Evolutionary conservation across 345 rosid genomes (phyloP), one percentile per base, ranked within the genome.

Genomic region (Sisymbrium altissimum): DNA sequence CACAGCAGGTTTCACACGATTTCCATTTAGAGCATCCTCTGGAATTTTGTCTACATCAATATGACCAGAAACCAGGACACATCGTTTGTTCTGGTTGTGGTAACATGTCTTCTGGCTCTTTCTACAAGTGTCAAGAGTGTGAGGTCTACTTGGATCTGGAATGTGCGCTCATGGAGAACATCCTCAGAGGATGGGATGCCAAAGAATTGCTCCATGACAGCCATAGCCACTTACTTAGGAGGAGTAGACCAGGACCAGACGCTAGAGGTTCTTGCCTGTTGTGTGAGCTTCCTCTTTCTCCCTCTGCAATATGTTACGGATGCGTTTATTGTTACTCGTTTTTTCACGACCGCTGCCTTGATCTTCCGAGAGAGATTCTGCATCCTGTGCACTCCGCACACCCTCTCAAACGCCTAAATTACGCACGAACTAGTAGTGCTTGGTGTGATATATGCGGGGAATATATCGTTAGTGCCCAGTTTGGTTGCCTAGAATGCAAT

Each of bases 1-100:
- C 81, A 0, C 25, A 1, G 0, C 30, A 52, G 0, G 38, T 67
- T 7, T 10, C 11, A 6, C 78, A 61, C 9, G 32, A n/a, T 25
- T 19, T 58, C 29, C 78, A 78, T 7, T 3, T 50, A 0, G 39
- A 61, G 0, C 81, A 78, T 3, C 36, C 65, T 59, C 59, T 78
- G 0, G 19, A 32, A 23, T 45, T 64, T 30, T 1, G 17, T 12
- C 19, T 13, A 6, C 18, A 6, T 23, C 15, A 13, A 13, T 1
- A 36, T 9, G 50, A 68, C 33, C 5, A 4, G 5, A 6, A 14
- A 9, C 14, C 14, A 6, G 7, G 9, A 2, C 2, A 46, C 12
- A 46, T 65, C 27, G 0, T 74, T 1, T 74, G 78, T 9, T 7
- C 39, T 3, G 76, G 50, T 11, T 77, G 74, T 53, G 54, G 74